phyloP scores from a whole-genome alignment of 305 asterid species.

The Solanum chacoense region DNA sequence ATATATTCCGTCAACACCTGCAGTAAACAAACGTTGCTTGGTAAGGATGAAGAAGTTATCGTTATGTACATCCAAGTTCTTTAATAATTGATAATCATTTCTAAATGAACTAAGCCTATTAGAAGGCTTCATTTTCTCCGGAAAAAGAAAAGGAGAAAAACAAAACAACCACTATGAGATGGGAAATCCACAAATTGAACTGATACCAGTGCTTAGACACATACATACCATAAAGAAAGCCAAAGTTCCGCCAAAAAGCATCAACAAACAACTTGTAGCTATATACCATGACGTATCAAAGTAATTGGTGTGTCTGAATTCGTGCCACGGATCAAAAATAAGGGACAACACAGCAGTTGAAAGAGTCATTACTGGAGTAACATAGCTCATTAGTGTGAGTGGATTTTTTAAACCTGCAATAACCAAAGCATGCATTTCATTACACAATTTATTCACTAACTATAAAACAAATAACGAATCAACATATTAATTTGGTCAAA shows the following conservation, averaged over 20 bases:
- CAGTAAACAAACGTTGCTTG: slow-evolving; percentile 4
- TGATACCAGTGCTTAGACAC: background rate
- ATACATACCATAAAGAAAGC: slow-evolving; percentile 89
- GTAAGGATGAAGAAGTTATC: background rate
- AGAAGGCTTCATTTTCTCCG: background rate
- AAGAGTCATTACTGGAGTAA: slow-evolving; percentile 91
- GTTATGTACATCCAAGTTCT: background rate
- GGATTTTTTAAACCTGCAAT: slow-evolving; percentile 88
- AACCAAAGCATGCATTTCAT: background rate
- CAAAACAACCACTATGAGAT: background rate
- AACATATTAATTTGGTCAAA: background rate
- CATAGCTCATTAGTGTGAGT: slow-evolving; percentile 90
- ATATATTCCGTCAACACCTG: slow-evolving; percentile 94
- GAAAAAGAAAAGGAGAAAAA: background rate
- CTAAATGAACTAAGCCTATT: background rate
- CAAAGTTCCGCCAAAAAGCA: slow-evolving; percentile 94
- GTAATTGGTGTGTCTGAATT: slow-evolving; percentile 52
- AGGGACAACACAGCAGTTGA: slow-evolving; percentile 80
- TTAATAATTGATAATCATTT: background rate
- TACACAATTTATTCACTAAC: background rate
- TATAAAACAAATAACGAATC: background rate
- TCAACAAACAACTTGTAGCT: slow-evolving; percentile 68
- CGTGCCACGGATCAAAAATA: slow-evolving; percentile 83
- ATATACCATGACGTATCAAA: slow-evolving; percentile 85
- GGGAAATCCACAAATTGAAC: background rate